These are phyloP conservation scores for Fusarium tupiense DNA, from an alignment of 2,329 filamentous ascomycete genomes.

Conservation along the genomic window DNA sequence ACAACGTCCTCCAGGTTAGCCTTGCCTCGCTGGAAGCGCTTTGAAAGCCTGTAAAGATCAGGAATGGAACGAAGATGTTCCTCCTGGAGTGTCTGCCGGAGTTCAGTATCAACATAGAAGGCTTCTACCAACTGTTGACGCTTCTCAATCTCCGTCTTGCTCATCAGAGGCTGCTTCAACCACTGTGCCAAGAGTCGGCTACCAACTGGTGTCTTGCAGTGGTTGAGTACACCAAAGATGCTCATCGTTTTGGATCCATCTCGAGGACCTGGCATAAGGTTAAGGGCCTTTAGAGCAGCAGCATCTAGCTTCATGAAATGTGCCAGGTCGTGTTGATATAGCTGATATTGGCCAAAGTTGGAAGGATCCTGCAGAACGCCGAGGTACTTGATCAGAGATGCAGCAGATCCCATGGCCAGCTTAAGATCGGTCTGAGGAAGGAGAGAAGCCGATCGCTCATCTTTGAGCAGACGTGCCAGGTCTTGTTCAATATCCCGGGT, in stretches of 20 bases:
- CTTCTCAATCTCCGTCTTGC: constrained; percentile 84
- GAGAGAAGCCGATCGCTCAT: constrained; percentile 79
- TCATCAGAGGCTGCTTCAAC: constrained; percentile 98
- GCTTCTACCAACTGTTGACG: constrained; percentile 95
- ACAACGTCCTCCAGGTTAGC: constrained; percentile 97
- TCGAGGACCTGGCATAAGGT: constrained; percentile 94
- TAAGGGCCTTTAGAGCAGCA: constrained; percentile 90
- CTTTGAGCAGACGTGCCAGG: constrained; percentile 84
- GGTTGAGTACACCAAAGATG: constrained; percentile 90
- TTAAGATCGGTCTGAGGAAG: constrained; percentile 93
- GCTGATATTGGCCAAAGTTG: constrained; percentile 96
- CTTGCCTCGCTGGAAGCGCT: constrained; percentile 91
- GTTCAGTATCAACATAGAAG: constrained; percentile 90
- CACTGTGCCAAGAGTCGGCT: constrained; percentile 92
- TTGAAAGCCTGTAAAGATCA: constrained; percentile 91
- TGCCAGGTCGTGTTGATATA: constrained; percentile 96
- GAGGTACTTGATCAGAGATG: constrained; percentile 93
- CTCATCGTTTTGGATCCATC: constrained; percentile 99
- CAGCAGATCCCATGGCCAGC: constrained; percentile 93
- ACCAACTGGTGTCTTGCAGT: constrained; percentile 96
- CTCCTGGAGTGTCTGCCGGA: constrained; percentile 96
- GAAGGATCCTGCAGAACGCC: constrained; percentile 88
- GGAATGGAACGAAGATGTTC: constrained; percentile 93
- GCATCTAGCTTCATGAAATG: constrained; percentile 99
- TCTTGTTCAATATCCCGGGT: constrained; percentile 97